These are phyloP conservation scores for Fusarium bactridioides DNA, from an alignment of 2,329 filamentous ascomycete species.

Conservation along the genomic window DNA sequence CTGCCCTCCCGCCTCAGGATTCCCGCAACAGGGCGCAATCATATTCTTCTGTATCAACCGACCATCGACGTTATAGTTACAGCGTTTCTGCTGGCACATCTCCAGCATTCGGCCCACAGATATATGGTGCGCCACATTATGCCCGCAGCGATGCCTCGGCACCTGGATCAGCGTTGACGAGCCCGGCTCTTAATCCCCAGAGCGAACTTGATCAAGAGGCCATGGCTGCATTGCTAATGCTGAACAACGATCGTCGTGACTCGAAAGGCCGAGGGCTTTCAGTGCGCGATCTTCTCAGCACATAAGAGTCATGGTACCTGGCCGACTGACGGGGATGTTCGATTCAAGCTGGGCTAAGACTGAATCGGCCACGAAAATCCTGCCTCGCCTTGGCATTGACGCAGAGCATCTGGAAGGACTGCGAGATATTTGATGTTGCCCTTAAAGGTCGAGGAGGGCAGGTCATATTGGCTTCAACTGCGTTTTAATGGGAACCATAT, in stretches of 20 bases:
- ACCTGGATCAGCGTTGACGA: constrained; percentile 64
- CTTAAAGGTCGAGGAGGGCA: background rate
- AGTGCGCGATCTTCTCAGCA: constrained; percentile 62
- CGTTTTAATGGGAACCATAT: background rate
- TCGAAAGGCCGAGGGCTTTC: constrained; percentile 59
- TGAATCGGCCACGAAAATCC: background rate
- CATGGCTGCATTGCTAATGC: constrained; percentile 85
- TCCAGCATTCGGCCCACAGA: constrained; percentile 64
- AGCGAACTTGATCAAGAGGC: constrained; percentile 76
- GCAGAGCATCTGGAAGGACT: constrained; percentile 1
- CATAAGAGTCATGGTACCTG: constrained; percentile 46
- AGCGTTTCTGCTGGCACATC: constrained; percentile 60
- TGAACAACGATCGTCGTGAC: constrained; percentile 78
- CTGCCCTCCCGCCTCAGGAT: constrained; percentile 59
- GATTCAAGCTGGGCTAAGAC: background rate
- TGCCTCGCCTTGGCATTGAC: background rate
- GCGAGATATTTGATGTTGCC: background rate
- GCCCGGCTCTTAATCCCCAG: constrained; percentile 64
- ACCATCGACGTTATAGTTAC: constrained; percentile 61
- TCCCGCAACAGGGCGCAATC: constrained; percentile 56
- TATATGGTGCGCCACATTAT: constrained; percentile 45
- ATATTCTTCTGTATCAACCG: constrained; percentile 61
- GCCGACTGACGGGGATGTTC: background rate
- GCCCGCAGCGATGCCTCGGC: constrained; percentile 53
- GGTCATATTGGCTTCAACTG: background rate